Percentiles rank a stretch among this genome's conserved stretches.
phyloP scores from a whole-genome alignment of 2,329 filamentous ascomycete species.

The Didymella glomerata region DNA sequence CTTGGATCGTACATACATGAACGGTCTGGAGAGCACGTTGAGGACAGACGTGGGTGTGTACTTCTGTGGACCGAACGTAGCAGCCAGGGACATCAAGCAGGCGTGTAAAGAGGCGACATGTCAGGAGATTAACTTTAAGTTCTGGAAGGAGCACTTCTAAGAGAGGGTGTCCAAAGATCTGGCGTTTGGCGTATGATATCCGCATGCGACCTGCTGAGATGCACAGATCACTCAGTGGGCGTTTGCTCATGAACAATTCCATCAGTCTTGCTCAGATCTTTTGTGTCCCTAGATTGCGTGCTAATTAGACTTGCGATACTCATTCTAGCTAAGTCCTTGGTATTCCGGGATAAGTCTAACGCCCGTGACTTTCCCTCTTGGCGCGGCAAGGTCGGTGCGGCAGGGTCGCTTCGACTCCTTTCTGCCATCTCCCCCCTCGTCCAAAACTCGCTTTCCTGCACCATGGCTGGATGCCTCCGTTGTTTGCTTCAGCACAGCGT shows the following conservation, averaged over 20 bases:
- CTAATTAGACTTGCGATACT: no score
- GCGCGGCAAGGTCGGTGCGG: no score
- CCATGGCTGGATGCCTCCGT: no score
- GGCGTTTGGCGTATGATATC: conserved; percentile 21
- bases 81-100: conserved; percentile 83
- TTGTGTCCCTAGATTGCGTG: background rate
- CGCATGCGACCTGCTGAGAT: background rate
- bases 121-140: conserved; percentile 87
- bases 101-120: conserved; percentile 77
- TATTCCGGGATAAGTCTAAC: no score
- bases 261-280: background rate
- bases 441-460: no score
- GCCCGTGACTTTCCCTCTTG: no score
- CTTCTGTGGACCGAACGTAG: conserved; percentile 88
- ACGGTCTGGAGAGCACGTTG: conserved; percentile 77
- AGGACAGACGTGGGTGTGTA: conserved; percentile 94
- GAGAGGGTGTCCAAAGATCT: background rate
- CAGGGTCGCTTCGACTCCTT: no score
- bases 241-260: background rate
- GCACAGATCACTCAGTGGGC: background rate
- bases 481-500: no score
- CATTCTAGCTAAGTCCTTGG: no score
- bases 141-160: conserved; percentile 94
- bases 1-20: conserved; percentile 82
- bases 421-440: no score